These are phyloP conservation scores for Herpetomonas tarakana DNA, from an alignment of 208 protist genomes.

Conservation along the genomic window DNA sequence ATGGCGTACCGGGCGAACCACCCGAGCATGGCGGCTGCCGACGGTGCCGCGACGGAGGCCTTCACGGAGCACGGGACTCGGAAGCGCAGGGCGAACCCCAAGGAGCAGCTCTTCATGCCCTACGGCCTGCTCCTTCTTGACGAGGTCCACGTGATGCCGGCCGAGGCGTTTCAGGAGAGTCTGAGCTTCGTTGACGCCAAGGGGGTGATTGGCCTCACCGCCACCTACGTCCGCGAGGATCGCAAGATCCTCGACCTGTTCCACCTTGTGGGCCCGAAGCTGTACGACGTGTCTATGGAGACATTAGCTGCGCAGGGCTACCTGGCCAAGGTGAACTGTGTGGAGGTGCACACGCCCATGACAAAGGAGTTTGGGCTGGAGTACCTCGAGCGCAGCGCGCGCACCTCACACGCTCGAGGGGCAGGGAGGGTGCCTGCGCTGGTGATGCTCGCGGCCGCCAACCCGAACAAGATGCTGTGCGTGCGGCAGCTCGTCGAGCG, in stretches of 20 bases:
- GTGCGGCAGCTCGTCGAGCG: slow-evolving; percentile 91
- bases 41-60: slow-evolving; percentile 3
- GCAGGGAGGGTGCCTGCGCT: slow-evolving; percentile 34
- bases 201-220: slow-evolving; percentile 98
- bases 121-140: slow-evolving; percentile 87
- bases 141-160: slow-evolving; percentile 98
- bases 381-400: slow-evolving; percentile 70
- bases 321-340: slow-evolving; percentile 97
- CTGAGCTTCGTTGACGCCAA: slow-evolving; percentile 91
- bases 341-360: slow-evolving; percentile 98
- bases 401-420: slow-evolving; percentile 24
- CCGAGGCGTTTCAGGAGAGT: slow-evolving; percentile 95
- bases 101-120: slow-evolving; percentile 73
- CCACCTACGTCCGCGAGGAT: slow-evolving; percentile 97
- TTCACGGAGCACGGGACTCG: slow-evolving; percentile 26
- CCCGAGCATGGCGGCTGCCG: not conserved
- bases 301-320: slow-evolving; percentile 94
- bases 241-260: slow-evolving; percentile 97
- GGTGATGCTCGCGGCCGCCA: slow-evolving; percentile 77
- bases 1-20: slow-evolving; percentile 9
- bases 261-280: slow-evolving; percentile 99
- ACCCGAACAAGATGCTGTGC: slow-evolving; percentile 90
- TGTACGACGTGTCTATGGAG: slow-evolving; percentile 99
- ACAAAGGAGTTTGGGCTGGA: slow-evolving; percentile 93
- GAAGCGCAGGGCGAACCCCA: slow-evolving; percentile 56